phyloP scores from a whole-genome alignment of 139 green algal species.

The Chlorella sp. region DNA sequence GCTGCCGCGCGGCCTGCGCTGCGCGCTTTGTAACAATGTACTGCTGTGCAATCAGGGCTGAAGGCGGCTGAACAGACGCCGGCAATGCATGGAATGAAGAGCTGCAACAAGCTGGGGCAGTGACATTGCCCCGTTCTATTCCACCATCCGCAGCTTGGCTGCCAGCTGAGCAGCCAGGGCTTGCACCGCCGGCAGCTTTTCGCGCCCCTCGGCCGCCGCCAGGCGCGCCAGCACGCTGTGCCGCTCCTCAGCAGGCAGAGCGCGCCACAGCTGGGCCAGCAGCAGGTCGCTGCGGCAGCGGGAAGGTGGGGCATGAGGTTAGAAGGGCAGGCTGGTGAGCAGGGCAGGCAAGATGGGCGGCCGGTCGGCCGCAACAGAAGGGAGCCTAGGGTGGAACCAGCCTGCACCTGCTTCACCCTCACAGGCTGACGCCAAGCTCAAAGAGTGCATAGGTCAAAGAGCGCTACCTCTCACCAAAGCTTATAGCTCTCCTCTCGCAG shows the following conservation, averaged over 20 bases:
- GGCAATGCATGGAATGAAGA: too few relatives aligned
- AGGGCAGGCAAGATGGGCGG: not conserved
- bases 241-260: not conserved
- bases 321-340: not conserved
- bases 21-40: too few relatives aligned
- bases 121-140: too few relatives aligned
- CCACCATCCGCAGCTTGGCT: not conserved
- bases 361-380: not conserved
- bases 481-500: slow-evolving; percentile 22
- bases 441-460: too few relatives aligned
- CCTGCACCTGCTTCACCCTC: too few relatives aligned
- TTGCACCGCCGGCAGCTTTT: slow-evolving; percentile 34
- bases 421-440: too few relatives aligned
- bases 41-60: too few relatives aligned
- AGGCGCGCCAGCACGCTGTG: not conserved
- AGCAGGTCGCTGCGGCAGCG: not conserved
- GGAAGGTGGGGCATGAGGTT: not conserved
- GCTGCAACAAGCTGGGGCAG: too few relatives aligned
- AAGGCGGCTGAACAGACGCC: too few relatives aligned
- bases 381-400: too few relatives aligned
- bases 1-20: too few relatives aligned
- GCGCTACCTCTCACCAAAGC: not conserved
- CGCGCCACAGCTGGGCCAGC: slow-evolving; percentile 11
- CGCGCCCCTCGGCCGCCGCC: slow-evolving; percentile 8
- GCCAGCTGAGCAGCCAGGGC: not conserved